These are phyloP conservation scores for Boletus rubroflammeus DNA, from an alignment of 768 basidiomycete species.

Conservation along the genomic window DNA sequence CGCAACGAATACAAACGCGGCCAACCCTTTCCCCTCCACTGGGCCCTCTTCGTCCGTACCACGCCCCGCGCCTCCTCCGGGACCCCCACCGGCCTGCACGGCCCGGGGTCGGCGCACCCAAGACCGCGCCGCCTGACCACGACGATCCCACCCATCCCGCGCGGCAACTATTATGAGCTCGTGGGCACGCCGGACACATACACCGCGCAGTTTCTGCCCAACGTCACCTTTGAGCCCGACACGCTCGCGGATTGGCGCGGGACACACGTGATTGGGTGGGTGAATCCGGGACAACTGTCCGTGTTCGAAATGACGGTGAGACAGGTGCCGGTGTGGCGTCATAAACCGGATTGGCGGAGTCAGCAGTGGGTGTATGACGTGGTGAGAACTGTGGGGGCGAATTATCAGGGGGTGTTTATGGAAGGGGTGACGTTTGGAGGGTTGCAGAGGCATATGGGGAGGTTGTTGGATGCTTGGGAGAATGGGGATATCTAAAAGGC, in stretches of 20 bases:
- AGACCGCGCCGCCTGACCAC: background rate
- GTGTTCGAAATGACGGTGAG: constrained; percentile 15
- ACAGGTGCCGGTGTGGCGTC: constrained; percentile 19
- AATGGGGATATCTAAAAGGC: constrained; percentile 20
- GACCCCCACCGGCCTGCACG: background rate
- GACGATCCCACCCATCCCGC: background rate
- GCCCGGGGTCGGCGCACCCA: background rate
- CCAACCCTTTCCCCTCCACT: constrained; percentile 20
- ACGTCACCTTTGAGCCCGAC: constrained; percentile 7
- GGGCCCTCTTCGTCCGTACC: constrained; percentile 32
- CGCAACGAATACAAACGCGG: constrained; percentile 13
- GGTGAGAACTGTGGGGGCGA: constrained; percentile 1
- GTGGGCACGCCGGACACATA: constrained; percentile 26
- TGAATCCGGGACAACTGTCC: constrained; percentile 8
- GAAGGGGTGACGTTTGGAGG: constrained; percentile 11
- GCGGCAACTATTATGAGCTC: constrained; percentile 29
- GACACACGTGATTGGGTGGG: constrained; percentile 22
- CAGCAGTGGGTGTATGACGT: constrained; percentile 30
- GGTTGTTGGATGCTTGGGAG: constrained; percentile 31
- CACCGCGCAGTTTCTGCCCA: constrained; percentile 12
- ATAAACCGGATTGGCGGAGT: constrained; percentile 19
- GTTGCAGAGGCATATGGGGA: constrained; percentile 24
- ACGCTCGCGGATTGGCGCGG: constrained; percentile 24
- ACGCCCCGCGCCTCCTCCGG: background rate
- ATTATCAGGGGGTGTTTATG: constrained; percentile 10